Evolutionary conservation across 202 grass and related monocot genomes (phyloP).

Genomic region (Sporobolus alterniflorus): DNA sequence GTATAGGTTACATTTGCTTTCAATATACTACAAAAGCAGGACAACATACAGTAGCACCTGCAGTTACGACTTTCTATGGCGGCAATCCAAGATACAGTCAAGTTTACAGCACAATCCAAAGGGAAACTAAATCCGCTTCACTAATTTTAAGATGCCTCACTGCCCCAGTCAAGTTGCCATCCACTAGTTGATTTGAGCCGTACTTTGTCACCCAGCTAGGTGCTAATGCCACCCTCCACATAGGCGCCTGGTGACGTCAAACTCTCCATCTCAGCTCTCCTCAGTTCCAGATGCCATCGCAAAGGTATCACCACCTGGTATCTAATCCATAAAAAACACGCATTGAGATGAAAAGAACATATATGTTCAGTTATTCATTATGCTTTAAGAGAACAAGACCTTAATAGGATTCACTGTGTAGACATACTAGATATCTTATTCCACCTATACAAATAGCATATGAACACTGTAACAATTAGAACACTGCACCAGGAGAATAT

Average conservation of each 20-base stretch:
- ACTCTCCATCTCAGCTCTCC: slow-evolving; percentile 74
- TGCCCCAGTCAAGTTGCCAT: too few relatives aligned
- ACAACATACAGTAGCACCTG: too few relatives aligned
- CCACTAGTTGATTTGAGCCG: too few relatives aligned
- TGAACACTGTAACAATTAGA: neutral
- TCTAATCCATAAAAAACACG: neutral
- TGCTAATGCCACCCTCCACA: slow-evolving; percentile 93
- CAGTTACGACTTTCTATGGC: too few relatives aligned
- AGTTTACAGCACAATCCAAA: too few relatives aligned
- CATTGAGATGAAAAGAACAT: slow-evolving; percentile 23
- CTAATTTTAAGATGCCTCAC: too few relatives aligned
- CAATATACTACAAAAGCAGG: too few relatives aligned
- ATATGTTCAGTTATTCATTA: slow-evolving; percentile 1
- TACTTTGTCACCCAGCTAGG: too few relatives aligned
- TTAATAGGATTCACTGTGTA: neutral
- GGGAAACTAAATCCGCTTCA: too few relatives aligned
- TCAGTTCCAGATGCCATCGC: slow-evolving; percentile 57
- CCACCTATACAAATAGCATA: neutral
- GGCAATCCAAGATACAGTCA: too few relatives aligned
- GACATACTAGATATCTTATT: neutral
- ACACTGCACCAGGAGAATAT: neutral
- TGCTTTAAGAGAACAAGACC: neutral
- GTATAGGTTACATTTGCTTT: too few relatives aligned
- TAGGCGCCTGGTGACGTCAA: slow-evolving; percentile 83
- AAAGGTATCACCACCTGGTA: slow-evolving; percentile 15